These are phyloP conservation scores for Ustilago xerochloae DNA, from an alignment of 1,284 basidiomycete species.

Conservation along the genomic window DNA sequence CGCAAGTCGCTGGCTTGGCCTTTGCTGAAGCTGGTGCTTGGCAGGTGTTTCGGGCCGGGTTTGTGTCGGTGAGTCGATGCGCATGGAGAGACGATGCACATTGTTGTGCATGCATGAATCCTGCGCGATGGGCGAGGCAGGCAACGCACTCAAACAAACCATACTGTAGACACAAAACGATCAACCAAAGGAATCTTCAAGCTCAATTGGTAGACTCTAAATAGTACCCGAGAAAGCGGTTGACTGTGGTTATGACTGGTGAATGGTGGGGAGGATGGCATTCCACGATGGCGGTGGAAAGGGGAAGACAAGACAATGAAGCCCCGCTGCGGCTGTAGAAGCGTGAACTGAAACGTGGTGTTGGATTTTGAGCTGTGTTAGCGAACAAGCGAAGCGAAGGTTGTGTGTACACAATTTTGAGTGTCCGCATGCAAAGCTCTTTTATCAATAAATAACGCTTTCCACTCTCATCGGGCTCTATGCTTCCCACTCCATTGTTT, in stretches of 20 bases:
- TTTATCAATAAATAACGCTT: neutral
- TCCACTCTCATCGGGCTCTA: slow-evolving; percentile 15
- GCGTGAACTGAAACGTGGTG: slow-evolving; percentile 7
- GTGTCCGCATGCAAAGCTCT: slow-evolving; percentile 11
- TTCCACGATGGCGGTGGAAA: slow-evolving; percentile 23
- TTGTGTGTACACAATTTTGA: too few relatives aligned
- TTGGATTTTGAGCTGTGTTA: neutral
- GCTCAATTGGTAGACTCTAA: too few relatives aligned
- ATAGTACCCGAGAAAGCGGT: too few relatives aligned
- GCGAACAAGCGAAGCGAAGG: slow-evolving; percentile 1
- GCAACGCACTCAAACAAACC: too few relatives aligned
- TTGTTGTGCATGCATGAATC: neutral
- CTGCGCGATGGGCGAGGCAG: neutral
- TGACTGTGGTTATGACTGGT: neutral
- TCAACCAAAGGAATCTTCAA: too few relatives aligned
- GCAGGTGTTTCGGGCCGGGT: neutral
- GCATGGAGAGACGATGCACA: neutral
- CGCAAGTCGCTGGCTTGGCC: neutral
- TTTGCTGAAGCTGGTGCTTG: neutral
- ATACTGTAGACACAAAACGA: too few relatives aligned
- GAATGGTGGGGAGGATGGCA: neutral
- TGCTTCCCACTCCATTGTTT: neutral
- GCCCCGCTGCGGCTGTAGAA: slow-evolving; percentile 8
- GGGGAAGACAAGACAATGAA: neutral
- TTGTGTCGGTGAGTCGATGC: neutral